Base-by-base conservation (phyloP, 768 basidiomycete genomes). In the Russula ochroleuca region DNA sequence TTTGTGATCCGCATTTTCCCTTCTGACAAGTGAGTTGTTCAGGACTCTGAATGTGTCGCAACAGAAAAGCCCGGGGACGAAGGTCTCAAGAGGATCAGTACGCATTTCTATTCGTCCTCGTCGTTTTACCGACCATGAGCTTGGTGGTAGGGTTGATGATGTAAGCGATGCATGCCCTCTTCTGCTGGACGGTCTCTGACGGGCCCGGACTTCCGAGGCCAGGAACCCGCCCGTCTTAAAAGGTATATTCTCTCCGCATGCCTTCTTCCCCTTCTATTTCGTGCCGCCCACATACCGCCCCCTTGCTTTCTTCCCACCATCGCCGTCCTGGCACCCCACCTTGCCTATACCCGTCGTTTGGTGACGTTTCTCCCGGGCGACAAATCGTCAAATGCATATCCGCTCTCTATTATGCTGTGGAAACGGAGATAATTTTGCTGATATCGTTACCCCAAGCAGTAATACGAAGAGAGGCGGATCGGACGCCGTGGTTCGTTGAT, bases 61-160 rank as follows among this genome's bases (percentile, higher is more conserved):
- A 49, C 37, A 58, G 57, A 41, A n/a, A 59, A 23, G 9, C 59
- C 57, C 64, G 59, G 37, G 48, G 49, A 35, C 47, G 50, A 38
- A 56, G 59, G 40, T 50, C 67, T 51, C 61, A 68, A 48, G 62
- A 23, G 35, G 56, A 67, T 15, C 21, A 69, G 73, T 75, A 68
- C 66, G 74, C 70, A 59, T 25, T 62, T 59, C 17, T 48, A 49
- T 60, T n/a, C 63, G 41, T 45, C n/a, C 11, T 48, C 13, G 21
- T 28, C 17, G 9, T 7, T 56, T 25, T 25, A 25, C 40, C 28
- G n/a, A 56, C 40, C 14, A 11, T 7, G 13, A 33, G 19, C 28
- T 35, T 59, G 2, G 14, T 43, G 5, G 40, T 43, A 61, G 64
- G 23, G 23, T 23, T 21, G 49, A 59, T 67, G 67, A 60, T 21